Evolutionary conservation across 208 protist species (phyloP), one percentile per base, ranked within the genome.

Genomic region (Trypanosoma brucei): DNA sequence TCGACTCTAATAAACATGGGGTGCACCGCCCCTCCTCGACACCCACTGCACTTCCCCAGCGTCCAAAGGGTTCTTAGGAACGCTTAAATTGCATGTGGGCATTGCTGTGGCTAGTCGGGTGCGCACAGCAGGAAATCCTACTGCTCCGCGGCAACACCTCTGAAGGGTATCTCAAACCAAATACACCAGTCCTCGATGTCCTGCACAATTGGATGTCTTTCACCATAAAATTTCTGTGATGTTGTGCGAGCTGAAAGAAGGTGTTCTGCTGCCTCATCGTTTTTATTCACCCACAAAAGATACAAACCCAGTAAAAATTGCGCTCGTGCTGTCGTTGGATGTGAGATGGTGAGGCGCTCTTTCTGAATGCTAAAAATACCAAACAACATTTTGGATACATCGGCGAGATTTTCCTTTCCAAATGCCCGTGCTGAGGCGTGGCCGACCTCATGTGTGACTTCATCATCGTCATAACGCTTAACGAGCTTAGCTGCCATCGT

Each of bases 301-400:
- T 92, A 95, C 13, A 95, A 68, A 0, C 83, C 90, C 4, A 95
- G 70, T 5, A 95, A 65, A 72, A 92, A 90, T 58, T 83, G 63
- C 11, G 90, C 84, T 36, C 83, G 78, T 51, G 78, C 74, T 22
- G 83, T 71, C 37, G 72, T 86, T 14, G 90, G 90, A 57, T 95
- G 90, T 3, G 61, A 65, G 3, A 65, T 50, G 22, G 77, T 75
- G 57, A 86, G 92, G 22, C 90, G 84, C 50, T 93, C 85, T 38
- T 78, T 74, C 63, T 95, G 90, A 71, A 95, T 86, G n/a, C 60
- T 70, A 50, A 75, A 73, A 59, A 95, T 91, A 37, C 86, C 90
- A 50, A 88, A 68, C 35, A 93, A 64, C 90, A 95, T 95, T 77
- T 92, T 92, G 13, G 83, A 86, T 11, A 86, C 77, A 63, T 93